Evolutionary conservation across 2,329 filamentous ascomycete species (phyloP).

Genomic region (Hypomyces rosellus): DNA sequence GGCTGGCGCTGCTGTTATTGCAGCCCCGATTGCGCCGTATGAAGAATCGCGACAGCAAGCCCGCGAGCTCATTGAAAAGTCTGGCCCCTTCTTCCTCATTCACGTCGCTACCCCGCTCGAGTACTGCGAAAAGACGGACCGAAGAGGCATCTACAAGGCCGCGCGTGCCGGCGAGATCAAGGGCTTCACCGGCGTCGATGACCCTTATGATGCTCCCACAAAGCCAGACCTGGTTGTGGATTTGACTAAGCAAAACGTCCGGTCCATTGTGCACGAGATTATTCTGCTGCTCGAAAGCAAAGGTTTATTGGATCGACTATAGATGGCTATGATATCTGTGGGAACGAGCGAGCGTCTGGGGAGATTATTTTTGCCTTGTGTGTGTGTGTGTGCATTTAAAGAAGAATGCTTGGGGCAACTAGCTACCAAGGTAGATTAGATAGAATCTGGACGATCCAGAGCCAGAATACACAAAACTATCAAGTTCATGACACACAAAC

Average conservation of each 20-base stretch:
- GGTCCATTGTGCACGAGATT: conserved; percentile 95
- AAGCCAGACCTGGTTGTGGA: conserved; percentile 84
- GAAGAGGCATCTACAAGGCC: conserved; percentile 78
- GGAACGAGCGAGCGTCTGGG: neutral
- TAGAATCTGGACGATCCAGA: too few species aligned
- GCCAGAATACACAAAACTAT: neutral
- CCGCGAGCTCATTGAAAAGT: conserved; percentile 78
- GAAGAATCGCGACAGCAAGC: conserved; percentile 71
- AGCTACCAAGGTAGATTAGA: neutral
- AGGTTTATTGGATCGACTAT: conserved; percentile 71
- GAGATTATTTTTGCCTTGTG: neutral
- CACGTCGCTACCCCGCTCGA: conserved; percentile 92
- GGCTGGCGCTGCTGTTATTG: conserved; percentile 89
- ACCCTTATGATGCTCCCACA: conserved; percentile 82
- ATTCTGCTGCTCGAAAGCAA: conserved; percentile 84
- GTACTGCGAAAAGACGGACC: conserved; percentile 91
- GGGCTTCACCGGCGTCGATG: conserved; percentile 96
- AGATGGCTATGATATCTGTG: neutral
- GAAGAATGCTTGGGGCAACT: neutral
- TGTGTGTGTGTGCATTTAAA: neutral
- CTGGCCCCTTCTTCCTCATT: conserved; percentile 87
- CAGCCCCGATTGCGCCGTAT: conserved; percentile 91
- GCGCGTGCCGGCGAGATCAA: conserved; percentile 88
- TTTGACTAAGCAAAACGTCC: conserved; percentile 76
- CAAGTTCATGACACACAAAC: too few species aligned